These are phyloP conservation scores for Paramecium sonneborni DNA, from an alignment of 73 alveolate species.

Conservation along the genomic window DNA sequence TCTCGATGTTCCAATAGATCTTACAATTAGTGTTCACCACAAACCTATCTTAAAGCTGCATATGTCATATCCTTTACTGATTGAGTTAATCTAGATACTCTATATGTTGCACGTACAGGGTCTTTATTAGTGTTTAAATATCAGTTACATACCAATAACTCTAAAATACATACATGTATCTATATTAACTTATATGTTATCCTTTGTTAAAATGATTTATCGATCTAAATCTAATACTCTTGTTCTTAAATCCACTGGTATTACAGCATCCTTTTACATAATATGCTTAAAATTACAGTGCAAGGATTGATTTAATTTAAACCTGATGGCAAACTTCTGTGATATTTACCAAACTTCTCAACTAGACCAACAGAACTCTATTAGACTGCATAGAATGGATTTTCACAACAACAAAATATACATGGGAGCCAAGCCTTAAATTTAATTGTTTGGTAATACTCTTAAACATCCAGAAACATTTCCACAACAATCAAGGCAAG, in stretches of 20 bases:
- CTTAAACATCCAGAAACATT: slow-evolving; percentile 1
- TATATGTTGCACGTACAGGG: slow-evolving; percentile 24
- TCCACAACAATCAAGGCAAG: slow-evolving; percentile 53
- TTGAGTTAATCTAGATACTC: neutral
- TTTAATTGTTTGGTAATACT: neutral
- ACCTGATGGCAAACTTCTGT: slow-evolving; percentile 34
- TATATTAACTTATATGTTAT: slow-evolving; percentile 1
- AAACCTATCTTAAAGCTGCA: slow-evolving; percentile 45
- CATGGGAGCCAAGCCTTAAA: slow-evolving; percentile 53
- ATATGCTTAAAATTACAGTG: neutral
- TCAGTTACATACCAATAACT: neutral
- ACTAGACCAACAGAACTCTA: neutral
- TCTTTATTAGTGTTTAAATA: neutral
- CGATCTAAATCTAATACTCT: slow-evolving; percentile 50
- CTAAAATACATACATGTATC: slow-evolving; percentile 56
- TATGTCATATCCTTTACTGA: slow-evolving; percentile 54
- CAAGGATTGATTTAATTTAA: slow-evolving; percentile 50
- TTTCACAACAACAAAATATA: slow-evolving; percentile 46
- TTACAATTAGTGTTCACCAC: slow-evolving; percentile 48
- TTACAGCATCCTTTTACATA: neutral
- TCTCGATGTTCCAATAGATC: slow-evolving; percentile 44
- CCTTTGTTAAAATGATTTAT: slow-evolving; percentile 16
- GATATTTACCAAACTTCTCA: slow-evolving; percentile 33
- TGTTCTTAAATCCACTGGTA: slow-evolving; percentile 42
- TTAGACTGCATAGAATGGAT: slow-evolving; percentile 54